phyloP scores from a whole-genome alignment of 345 rosid species.

The Eucalyptus marginata region DNA sequence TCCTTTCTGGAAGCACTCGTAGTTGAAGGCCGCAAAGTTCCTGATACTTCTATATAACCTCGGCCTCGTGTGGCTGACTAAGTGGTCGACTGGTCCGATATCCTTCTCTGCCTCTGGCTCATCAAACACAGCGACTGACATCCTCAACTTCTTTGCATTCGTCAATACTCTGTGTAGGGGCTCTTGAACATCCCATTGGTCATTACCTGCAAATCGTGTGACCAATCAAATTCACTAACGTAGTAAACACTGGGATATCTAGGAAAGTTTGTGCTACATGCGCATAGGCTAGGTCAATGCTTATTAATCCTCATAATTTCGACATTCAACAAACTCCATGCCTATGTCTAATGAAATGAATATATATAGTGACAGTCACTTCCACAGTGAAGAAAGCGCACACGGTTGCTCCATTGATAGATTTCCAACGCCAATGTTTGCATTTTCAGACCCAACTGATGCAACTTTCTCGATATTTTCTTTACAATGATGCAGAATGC shows the following conservation, averaged over 20 bases:
- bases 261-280: background rate
- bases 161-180: constrained; percentile 37
- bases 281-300: background rate
- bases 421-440: background rate
- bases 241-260: background rate
- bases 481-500: background rate
- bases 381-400: background rate
- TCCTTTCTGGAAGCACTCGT: constrained; percentile 27
- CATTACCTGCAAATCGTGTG: constrained; percentile 23
- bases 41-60: constrained; percentile 28
- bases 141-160: constrained; percentile 23
- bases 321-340: background rate
- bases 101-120: constrained; percentile 24
- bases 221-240: background rate
- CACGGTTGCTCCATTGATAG: background rate
- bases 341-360: background rate
- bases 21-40: constrained; percentile 28
- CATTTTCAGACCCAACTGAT: background rate
- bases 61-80: constrained; percentile 19
- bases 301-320: background rate
- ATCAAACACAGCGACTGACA: constrained; percentile 25
- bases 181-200: constrained; percentile 50
- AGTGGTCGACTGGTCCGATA: constrained; percentile 16
- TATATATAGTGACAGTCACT: background rate
- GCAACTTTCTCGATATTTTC: background rate